Evolutionary conservation across 148 eudicot genomes (phyloP).

Genomic region (Rhododendron ferrugineum): DNA sequence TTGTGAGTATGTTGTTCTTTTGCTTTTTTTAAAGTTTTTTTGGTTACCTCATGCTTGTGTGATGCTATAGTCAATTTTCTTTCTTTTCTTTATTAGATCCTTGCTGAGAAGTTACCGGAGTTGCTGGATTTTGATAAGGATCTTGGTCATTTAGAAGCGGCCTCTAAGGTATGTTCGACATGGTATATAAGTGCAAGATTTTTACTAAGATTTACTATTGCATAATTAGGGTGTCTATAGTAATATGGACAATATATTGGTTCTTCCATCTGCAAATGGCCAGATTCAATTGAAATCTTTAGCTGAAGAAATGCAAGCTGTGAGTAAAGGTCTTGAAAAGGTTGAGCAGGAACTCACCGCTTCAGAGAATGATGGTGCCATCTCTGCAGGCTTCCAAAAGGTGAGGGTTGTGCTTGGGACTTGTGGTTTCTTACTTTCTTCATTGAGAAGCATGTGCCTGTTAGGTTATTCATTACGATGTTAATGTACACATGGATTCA

Average conservation of each 20-base stretch:
- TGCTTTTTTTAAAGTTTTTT: not conserved
- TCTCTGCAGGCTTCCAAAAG: conserved; percentile 86
- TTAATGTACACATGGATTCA: not conserved
- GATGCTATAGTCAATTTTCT: conserved; percentile 13
- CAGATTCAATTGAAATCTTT: conserved; percentile 90
- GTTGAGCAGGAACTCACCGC: conserved; percentile 97
- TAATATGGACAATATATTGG: not conserved
- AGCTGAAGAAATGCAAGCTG: conserved; percentile 99
- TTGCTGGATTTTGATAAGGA: conserved; percentile 93
- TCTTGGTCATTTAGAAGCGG: conserved; percentile 82
- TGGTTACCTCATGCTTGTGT: conserved; percentile 6
- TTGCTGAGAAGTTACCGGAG: conserved; percentile 87
- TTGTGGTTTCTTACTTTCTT: not conserved
- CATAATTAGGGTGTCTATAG: not conserved
- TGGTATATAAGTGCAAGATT: not conserved
- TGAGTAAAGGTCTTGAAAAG: conserved; percentile 98
- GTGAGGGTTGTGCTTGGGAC: conserved; percentile 24
- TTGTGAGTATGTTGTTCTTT: not conserved
- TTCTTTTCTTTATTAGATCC: conserved; percentile 38
- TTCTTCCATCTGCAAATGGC: conserved; percentile 8
- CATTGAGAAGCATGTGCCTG: not conserved
- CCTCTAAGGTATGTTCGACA: conserved; percentile 69
- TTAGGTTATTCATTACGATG: not conserved
- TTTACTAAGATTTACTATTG: not conserved
- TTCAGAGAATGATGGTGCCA: conserved; percentile 81